Conservation (phyloP, 2,329 filamentous ascomycete species). For the Colletotrichum musae region DNA sequence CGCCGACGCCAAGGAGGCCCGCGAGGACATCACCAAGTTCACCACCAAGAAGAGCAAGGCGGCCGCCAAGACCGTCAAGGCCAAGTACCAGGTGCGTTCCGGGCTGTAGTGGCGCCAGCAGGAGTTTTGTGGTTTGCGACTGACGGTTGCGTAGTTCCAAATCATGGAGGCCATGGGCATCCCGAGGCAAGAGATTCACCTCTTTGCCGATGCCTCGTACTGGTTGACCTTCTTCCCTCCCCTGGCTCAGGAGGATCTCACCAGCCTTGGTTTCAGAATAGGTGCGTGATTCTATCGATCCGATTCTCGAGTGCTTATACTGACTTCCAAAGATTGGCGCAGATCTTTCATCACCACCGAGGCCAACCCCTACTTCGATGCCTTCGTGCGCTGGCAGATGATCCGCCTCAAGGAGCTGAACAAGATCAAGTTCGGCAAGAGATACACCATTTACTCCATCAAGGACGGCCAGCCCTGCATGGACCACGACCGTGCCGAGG, state of each 20-base stretch:
- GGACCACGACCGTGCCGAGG: constrained; percentile 63
- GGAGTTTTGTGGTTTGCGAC: constrained; percentile 62
- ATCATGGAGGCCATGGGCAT: constrained; percentile 95
- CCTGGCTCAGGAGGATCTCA: constrained; percentile 47
- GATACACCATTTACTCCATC: constrained; percentile 93
- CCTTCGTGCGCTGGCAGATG: constrained; percentile 98
- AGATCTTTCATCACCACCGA: constrained; percentile 82
- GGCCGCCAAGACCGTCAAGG: constrained; percentile 88
- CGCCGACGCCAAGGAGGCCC: constrained; percentile 67
- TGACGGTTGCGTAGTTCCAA: constrained; percentile 75
- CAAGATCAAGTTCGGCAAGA: constrained; percentile 94
- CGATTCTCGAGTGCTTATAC: not conserved
- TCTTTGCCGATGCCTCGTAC: constrained; percentile 90
- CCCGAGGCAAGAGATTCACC: constrained; percentile 88
- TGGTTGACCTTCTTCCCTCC: constrained; percentile 91
- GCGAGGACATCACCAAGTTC: constrained; percentile 93
- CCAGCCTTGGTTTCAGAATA: constrained; percentile 40
- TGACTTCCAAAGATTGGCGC: constrained; percentile 57
- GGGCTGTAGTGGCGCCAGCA: not conserved
- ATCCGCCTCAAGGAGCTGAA: constrained; percentile 88
- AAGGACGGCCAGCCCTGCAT: constrained; percentile 68
- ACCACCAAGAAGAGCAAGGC: constrained; percentile 94
- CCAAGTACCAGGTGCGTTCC: constrained; percentile 86
- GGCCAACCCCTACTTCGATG: constrained; percentile 93
- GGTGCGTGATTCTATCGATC: not conserved